These are phyloP conservation scores for Cryptococcus sp. DNA, from an alignment of 1,284 basidiomycete species.

Conservation along the genomic window DNA sequence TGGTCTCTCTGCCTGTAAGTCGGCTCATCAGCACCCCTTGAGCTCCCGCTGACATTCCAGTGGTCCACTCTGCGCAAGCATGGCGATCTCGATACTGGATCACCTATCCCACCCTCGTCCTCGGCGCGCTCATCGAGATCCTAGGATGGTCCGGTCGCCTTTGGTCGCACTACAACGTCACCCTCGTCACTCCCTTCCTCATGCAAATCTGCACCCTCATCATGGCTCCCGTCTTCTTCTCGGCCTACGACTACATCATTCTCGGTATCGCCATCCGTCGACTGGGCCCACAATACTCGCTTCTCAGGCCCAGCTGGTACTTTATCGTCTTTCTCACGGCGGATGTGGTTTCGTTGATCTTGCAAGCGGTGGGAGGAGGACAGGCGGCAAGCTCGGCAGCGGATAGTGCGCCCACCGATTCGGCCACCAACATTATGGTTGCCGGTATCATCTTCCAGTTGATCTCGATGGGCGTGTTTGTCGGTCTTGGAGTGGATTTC, in stretches of 20 bases:
- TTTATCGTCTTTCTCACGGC: slow-evolving; percentile 42
- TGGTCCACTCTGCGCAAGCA: slow-evolving; percentile 51
- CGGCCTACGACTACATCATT: slow-evolving; percentile 37
- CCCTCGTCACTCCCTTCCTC: slow-evolving; percentile 36
- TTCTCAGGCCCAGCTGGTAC: slow-evolving; percentile 37
- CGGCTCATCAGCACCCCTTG: not conserved
- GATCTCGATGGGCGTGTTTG: slow-evolving; percentile 35
- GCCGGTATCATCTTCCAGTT: slow-evolving; percentile 46
- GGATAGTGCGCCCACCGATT: slow-evolving; percentile 8
- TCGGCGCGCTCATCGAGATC: slow-evolving; percentile 54
- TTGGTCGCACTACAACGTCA: slow-evolving; percentile 28
- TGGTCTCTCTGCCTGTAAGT: slow-evolving; percentile 16
- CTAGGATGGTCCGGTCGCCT: slow-evolving; percentile 41
- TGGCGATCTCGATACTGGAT: slow-evolving; percentile 50
- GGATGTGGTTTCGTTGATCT: slow-evolving; percentile 44
- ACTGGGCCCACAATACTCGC: slow-evolving; percentile 38
- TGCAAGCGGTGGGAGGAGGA: slow-evolving; percentile 48
- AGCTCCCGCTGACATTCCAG: slow-evolving; percentile 15
- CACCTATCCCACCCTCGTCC: slow-evolving; percentile 53
- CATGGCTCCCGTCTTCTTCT: slow-evolving; percentile 45
- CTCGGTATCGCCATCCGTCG: slow-evolving; percentile 40
- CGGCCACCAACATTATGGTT: slow-evolving; percentile 40
- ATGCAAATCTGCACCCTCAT: slow-evolving; percentile 49
- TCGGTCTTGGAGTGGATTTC: slow-evolving; percentile 33
- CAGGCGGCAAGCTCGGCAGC: slow-evolving; percentile 25